A percentile compares a stretch with the other conserved stretches of the same genome.
Conservation (phyloP, 2,329 filamentous ascomycete species). For the Claviceps humidiphila region DNA sequence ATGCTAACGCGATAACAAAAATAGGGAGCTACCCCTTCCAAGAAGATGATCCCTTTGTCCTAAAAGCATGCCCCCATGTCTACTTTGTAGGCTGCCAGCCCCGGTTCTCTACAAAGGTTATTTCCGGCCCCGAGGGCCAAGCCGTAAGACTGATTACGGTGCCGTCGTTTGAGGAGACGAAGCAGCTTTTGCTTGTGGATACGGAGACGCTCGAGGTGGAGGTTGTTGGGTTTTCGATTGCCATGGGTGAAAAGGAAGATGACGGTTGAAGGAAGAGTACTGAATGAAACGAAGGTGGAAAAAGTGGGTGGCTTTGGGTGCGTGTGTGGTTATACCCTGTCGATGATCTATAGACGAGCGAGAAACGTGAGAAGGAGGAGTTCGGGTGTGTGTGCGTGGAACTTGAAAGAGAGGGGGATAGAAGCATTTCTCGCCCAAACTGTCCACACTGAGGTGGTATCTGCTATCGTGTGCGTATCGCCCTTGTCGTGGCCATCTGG, state of each 20-base stretch:
- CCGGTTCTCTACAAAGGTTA: conserved; percentile 56
- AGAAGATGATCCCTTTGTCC: conserved; percentile 79
- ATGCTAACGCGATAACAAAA: background rate
- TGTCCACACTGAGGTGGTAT: no score
- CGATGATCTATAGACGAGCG: background rate
- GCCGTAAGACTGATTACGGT: conserved; percentile 67
- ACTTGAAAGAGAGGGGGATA: no score
- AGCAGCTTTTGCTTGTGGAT: conserved; percentile 73
- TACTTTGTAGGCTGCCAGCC: conserved; percentile 85
- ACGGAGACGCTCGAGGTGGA: conserved; percentile 72
- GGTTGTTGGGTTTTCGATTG: conserved; percentile 41
- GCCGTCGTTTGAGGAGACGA: conserved; percentile 66
- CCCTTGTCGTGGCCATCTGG: no score
- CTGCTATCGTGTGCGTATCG: no score
- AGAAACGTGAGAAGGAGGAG: background rate
- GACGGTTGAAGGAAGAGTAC: background rate
- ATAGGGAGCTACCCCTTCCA: conserved; percentile 93
- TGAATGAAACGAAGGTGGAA: background rate
- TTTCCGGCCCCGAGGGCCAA: conserved; percentile 55
- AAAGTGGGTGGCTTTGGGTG: no score
- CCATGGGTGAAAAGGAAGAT: background rate
- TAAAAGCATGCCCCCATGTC: conserved; percentile 74
- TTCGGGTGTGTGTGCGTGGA: background rate
- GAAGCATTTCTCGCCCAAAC: no score
- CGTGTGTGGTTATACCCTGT: no score